These are phyloP conservation scores for Solanum chiquidenum DNA, from an alignment of 257 asterid genomes.

Conservation along the genomic window DNA sequence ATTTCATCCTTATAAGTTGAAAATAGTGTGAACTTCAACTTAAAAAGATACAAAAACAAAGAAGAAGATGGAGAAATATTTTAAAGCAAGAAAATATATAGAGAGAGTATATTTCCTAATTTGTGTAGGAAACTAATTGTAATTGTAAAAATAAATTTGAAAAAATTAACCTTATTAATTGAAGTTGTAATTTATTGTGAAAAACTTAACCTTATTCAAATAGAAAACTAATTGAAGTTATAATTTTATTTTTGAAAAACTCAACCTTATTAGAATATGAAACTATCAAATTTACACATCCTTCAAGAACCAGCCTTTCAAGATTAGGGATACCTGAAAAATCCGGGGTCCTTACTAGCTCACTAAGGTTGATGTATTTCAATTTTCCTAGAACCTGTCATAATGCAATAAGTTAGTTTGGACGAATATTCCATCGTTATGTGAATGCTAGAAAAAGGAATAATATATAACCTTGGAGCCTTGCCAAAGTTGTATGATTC, in stretches of 20 bases:
- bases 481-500: constrained; percentile 3
- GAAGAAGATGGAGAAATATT: no score
- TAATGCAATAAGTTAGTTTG: not conserved
- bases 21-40: not conserved
- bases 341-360: constrained; percentile 4
- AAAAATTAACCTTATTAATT: no score
- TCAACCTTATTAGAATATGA: no score
- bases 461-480: not conserved
- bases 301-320: constrained; percentile 6
- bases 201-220: no score
- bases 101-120: no score
- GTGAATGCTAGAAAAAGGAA: not conserved
- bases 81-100: no score
- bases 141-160: no score
- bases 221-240: no score
- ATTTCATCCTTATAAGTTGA: not conserved
- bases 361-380: constrained; percentile 11
- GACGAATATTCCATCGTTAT: not conserved
- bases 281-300: not conserved
- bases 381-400: not conserved
- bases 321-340: constrained; percentile 10
- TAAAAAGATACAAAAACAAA: no score
- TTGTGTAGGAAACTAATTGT: no score
- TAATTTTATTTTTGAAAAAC: no score
- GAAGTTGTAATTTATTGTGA: no score